phyloP scores from a whole-genome alignment of 2,329 filamentous ascomycete genomes.

The Hypoxylon sp. region DNA sequence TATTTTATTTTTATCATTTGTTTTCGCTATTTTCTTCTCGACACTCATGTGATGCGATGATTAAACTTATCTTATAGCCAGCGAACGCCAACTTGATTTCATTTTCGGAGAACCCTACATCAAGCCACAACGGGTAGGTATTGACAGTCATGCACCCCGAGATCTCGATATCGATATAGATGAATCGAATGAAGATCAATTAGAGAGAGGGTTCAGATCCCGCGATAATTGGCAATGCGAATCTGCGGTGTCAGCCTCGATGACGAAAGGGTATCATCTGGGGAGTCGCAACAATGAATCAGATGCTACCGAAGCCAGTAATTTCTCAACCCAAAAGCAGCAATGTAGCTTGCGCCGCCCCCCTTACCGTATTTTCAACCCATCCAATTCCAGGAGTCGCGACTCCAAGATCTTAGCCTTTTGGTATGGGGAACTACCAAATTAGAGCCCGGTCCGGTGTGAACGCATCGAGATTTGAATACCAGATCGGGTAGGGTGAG shows the following conservation, averaged over 20 bases:
- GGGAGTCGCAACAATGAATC: conserved; percentile 20
- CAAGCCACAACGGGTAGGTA: conserved; percentile 23
- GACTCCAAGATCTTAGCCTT: conserved; percentile 14
- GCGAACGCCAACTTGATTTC: conserved; percentile 12
- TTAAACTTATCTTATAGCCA: neutral
- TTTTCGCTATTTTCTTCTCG: neutral
- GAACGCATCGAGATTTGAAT: conserved; percentile 40
- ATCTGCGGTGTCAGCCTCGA: conserved; percentile 36
- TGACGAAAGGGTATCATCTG: conserved; percentile 30
- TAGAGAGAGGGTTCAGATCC: conserved; percentile 10
- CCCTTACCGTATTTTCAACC: conserved; percentile 13
- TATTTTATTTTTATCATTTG: neutral
- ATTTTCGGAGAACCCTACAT: neutral
- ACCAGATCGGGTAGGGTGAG: conserved; percentile 27
- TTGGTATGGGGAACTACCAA: conserved; percentile 22
- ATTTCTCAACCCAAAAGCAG: conserved; percentile 18
- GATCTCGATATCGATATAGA: conserved; percentile 37
- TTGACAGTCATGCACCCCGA: conserved; percentile 35
- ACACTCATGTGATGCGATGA: conserved; percentile 15
- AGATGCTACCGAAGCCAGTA: conserved; percentile 22
- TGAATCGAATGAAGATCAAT: conserved; percentile 8
- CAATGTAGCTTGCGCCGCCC: conserved; percentile 15
- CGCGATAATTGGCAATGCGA: conserved; percentile 15
- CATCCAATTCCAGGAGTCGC: conserved; percentile 29
- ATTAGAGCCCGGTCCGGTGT: conserved; percentile 24